Conservation (phyloP, 2,329 filamentous ascomycete species). For the Dissoconium aciculare region DNA sequence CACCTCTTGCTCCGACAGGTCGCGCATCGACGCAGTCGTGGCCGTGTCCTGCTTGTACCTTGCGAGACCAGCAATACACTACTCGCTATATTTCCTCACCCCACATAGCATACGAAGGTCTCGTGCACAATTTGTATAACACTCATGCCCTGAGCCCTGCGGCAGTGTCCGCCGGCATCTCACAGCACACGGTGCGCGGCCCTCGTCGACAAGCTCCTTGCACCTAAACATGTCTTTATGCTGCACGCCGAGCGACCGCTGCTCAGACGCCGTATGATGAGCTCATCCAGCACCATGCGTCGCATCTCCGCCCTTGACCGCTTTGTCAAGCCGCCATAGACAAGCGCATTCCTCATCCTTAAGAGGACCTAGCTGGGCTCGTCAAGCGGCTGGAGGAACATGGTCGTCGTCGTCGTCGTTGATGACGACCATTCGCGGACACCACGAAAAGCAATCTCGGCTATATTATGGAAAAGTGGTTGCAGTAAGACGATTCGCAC, state of each 20-base stretch:
- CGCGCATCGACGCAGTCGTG: too few species aligned
- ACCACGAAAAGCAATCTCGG: conserved; percentile 1
- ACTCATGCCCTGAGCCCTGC: not conserved
- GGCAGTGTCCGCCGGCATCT: not conserved
- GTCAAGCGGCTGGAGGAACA: not conserved
- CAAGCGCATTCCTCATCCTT: not conserved
- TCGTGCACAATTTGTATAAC: conserved; percentile 1
- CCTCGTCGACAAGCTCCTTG: not conserved
- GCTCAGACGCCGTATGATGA: too few species aligned
- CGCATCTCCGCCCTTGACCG: too few species aligned
- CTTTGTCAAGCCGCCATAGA: not conserved
- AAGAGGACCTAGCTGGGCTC: not conserved
- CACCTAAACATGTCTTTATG: too few species aligned
- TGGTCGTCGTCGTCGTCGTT: not conserved
- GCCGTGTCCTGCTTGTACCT: too few species aligned
- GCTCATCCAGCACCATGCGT: too few species aligned
- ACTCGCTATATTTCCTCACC: too few species aligned
- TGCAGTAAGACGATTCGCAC: too few species aligned
- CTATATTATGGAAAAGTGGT: conserved; percentile 1
- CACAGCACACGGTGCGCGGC: not conserved
- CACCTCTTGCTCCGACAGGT: too few species aligned
- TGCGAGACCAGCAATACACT: too few species aligned
- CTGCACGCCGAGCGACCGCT: too few species aligned
- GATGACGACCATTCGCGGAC: not conserved
- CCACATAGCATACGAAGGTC: not conserved